These are phyloP conservation scores for Cryphonectria nitschkei DNA, from an alignment of 2,329 filamentous ascomycete genomes.

Conservation along the genomic window DNA sequence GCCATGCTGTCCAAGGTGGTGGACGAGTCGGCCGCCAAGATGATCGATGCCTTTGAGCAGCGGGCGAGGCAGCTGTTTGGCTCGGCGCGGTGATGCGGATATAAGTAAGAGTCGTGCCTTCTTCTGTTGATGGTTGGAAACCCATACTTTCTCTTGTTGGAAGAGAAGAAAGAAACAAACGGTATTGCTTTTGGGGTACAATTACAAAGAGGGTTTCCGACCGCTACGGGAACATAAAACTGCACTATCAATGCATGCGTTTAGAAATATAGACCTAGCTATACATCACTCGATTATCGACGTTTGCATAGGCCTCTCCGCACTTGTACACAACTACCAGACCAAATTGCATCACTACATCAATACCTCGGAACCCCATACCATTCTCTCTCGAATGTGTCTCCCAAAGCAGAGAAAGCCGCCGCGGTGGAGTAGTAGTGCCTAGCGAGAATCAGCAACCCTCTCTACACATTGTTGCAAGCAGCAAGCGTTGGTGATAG, in stretches of 20 bases:
- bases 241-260: not conserved
- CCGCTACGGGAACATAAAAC: not conserved
- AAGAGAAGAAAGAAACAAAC: not conserved
- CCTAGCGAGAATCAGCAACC: too few species aligned
- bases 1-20: slow-evolving; percentile 80
- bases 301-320: not conserved
- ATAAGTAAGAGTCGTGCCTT: not conserved
- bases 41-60: slow-evolving; percentile 93
- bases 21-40: slow-evolving; percentile 80
- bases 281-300: not conserved
- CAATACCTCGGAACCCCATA: too few species aligned
- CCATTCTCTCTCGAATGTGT: too few species aligned
- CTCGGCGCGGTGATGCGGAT: slow-evolving; percentile 8
- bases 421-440: too few species aligned
- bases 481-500: too few species aligned
- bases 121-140: too few species aligned
- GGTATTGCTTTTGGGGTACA: too few species aligned
- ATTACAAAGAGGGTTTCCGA: not conserved
- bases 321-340: not conserved
- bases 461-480: too few species aligned
- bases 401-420: too few species aligned
- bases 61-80: slow-evolving; percentile 66
- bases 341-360: too few species aligned
- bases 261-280: not conserved
- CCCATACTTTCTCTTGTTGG: too few species aligned